phyloP scores from a whole-genome alignment of 768 basidiomycete genomes.

The Rickenella mellea region DNA sequence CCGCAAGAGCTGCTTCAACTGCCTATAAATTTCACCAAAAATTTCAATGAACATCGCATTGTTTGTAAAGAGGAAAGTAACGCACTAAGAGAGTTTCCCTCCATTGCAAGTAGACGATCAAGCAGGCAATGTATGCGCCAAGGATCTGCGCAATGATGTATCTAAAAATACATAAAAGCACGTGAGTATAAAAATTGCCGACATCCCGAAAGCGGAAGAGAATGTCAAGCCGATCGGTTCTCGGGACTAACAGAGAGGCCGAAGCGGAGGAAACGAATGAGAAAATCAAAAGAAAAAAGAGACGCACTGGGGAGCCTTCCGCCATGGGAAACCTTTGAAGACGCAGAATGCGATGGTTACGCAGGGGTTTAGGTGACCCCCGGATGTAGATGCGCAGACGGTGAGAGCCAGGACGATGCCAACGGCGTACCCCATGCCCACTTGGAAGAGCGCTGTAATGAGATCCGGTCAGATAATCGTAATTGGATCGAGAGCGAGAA shows the following conservation, averaged over 20 bases:
- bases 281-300: neutral
- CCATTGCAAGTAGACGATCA: conserved; percentile 51
- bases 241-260: neutral
- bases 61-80: neutral
- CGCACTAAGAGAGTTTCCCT: neutral
- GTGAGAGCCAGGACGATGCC: conserved; percentile 53
- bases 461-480: conserved; percentile 2
- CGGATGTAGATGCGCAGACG: conserved; percentile 43
- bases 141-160: conserved; percentile 60
- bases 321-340: conserved; percentile 44
- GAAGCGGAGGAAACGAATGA: no score
- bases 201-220: no score
- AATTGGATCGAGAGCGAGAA: neutral
- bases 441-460: conserved; percentile 38
- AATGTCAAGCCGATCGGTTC: neutral
- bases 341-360: conserved; percentile 44
- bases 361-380: conserved; percentile 59
- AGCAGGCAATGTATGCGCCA: conserved; percentile 54
- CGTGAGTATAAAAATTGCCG: no score
- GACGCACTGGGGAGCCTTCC: conserved; percentile 41
- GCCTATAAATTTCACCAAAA: conserved; percentile 1
- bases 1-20: conserved; percentile 20
- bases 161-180: no score
- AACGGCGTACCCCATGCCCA: conserved; percentile 48
- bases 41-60: neutral